These are phyloP conservation scores for Malassezia cuniculi DNA, from an alignment of 1,284 basidiomycete genomes.

Conservation along the genomic window DNA sequence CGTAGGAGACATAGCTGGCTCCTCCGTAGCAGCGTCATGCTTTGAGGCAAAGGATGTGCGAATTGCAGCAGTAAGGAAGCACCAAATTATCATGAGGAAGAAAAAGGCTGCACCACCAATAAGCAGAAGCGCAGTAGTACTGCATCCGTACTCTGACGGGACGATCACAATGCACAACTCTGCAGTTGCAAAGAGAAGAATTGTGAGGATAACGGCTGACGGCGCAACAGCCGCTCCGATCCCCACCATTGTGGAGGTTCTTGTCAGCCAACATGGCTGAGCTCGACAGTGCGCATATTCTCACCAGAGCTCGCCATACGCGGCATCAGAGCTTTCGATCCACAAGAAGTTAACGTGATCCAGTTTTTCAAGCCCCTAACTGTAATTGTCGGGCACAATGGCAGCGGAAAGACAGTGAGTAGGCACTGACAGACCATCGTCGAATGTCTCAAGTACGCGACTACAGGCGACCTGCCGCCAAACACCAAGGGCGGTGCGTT, in stretches of 20 bases:
- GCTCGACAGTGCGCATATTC: conserved; percentile 25
- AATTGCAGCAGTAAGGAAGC: too few relatives aligned
- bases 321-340: conserved; percentile 49
- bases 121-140: too few relatives aligned
- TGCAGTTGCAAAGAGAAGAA: too few relatives aligned
- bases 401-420: conserved; percentile 78
- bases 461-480: conserved; percentile 91
- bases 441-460: conserved; percentile 97
- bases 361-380: conserved; percentile 96
- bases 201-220: too few relatives aligned
- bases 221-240: background rate
- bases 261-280: conserved; percentile 23
- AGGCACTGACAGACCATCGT: conserved; percentile 61
- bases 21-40: too few relatives aligned
- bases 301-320: conserved; percentile 41
- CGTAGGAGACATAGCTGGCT: too few relatives aligned
- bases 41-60: too few relatives aligned
- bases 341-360: conserved; percentile 84
- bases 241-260: background rate
- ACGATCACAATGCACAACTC: too few relatives aligned
- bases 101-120: too few relatives aligned
- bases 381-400: conserved; percentile 96
- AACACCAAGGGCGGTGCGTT: conserved; percentile 97
- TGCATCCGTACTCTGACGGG: too few relatives aligned
- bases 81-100: too few relatives aligned